phyloP scores from a whole-genome alignment of 768 basidiomycete genomes.

The Hypholoma fasciculare region DNA sequence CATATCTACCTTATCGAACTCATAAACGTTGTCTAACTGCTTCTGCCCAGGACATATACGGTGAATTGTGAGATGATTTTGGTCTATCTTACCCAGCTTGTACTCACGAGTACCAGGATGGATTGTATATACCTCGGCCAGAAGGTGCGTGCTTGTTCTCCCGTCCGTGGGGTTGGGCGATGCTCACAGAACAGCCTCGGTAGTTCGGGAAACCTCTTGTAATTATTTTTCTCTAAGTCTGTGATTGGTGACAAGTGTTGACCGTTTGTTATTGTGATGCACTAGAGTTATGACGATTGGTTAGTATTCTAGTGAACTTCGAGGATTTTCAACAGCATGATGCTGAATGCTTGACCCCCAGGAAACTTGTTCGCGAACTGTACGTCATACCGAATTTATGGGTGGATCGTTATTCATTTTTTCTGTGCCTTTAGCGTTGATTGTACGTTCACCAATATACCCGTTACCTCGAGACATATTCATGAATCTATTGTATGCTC shows the following conservation, averaged over 20 bases:
- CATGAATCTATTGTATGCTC: background rate
- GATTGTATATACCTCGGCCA: slow-evolving; percentile 97
- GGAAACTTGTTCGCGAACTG: slow-evolving; percentile 76
- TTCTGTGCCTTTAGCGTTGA: slow-evolving; percentile 52
- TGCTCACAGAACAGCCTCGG: slow-evolving; percentile 41
- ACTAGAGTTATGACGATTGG: slow-evolving; percentile 44
- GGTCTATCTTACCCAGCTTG: background rate
- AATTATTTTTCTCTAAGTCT: slow-evolving; percentile 20
- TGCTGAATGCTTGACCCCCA: slow-evolving; percentile 19
- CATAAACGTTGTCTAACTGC: background rate
- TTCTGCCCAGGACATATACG: slow-evolving; percentile 85
- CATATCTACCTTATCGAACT: background rate
- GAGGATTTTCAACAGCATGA: background rate
- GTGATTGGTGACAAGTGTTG: background rate
- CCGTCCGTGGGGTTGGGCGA: background rate
- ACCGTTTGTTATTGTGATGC: background rate
- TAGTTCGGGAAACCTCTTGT: slow-evolving; percentile 80
- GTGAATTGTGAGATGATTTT: slow-evolving; percentile 67
- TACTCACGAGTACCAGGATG: slow-evolving; percentile 51
- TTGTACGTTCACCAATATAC: slow-evolving; percentile 42
- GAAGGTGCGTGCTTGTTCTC: slow-evolving; percentile 59
- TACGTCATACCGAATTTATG: slow-evolving; percentile 36
- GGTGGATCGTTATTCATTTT: background rate
- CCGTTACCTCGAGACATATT: background rate
- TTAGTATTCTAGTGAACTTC: slow-evolving; percentile 15